Evolutionary conservation across 441 rosid genomes (phyloP).

Genomic region (Hypseocharis bilobata): DNA sequence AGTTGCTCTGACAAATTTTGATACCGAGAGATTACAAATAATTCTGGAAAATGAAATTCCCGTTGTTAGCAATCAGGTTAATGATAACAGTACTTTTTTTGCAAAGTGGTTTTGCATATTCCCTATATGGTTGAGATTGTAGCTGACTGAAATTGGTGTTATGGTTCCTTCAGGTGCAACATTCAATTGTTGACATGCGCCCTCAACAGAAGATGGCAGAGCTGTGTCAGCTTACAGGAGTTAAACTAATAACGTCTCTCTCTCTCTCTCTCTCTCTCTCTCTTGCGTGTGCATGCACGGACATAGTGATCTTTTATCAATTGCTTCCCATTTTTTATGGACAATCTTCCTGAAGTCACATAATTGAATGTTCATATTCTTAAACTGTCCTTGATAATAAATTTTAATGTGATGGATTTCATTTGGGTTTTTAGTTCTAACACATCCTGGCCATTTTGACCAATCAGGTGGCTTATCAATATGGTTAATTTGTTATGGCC

Average conservation of each 20-base stretch:
- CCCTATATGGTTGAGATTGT: not conserved
- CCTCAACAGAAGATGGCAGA: constrained; percentile 92
- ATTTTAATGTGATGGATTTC: not conserved
- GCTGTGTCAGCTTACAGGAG: constrained; percentile 77
- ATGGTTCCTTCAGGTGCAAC: constrained; percentile 59
- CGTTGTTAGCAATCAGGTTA: constrained; percentile 88
- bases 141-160: constrained; percentile 16
- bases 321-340: not conserved
- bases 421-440: not conserved
- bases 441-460: constrained; percentile 2
- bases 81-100: not conserved
- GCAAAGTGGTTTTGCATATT: not conserved
- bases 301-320: not conserved
- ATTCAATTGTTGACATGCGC: constrained; percentile 88
- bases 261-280: constrained; percentile 23
- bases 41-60: constrained; percentile 83
- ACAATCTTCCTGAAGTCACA: too few relatives aligned
- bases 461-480: not conserved
- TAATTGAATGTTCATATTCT: not conserved
- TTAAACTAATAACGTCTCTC: constrained; percentile 80
- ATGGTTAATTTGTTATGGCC: not conserved
- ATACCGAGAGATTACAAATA: constrained; percentile 64
- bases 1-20: constrained; percentile 82
- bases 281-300: not conserved
- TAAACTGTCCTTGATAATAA: not conserved